phyloP scores from a whole-genome alignment of 1,139 yeast species.

The Komagataea norvegica region DNA sequence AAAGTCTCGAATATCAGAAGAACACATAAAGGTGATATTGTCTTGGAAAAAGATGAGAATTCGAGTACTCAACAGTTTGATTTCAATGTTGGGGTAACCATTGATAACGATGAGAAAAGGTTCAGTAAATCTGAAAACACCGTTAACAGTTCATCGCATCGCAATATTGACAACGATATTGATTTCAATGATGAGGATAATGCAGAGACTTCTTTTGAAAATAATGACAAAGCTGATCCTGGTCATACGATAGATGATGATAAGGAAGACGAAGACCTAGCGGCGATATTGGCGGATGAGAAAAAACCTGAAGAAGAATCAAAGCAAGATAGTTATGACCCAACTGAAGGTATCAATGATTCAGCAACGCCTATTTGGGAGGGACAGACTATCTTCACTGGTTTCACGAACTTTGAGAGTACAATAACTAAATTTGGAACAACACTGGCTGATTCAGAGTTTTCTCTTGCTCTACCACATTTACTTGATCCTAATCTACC shows the following conservation, averaged over 20 bases:
- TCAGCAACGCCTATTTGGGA: slow-evolving; percentile 40
- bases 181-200: slow-evolving; percentile 29
- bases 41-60: slow-evolving; percentile 53
- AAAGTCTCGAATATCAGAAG: slow-evolving; percentile 60
- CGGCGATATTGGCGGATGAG: slow-evolving; percentile 17
- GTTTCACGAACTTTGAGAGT: slow-evolving; percentile 46
- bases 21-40: slow-evolving; percentile 84
- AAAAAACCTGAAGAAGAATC: slow-evolving; percentile 11
- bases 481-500: slow-evolving; percentile 32
- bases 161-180: slow-evolving; percentile 20
- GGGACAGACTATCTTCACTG: slow-evolving; percentile 54
- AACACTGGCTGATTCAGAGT: slow-evolving; percentile 25
- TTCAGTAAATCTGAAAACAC: slow-evolving; percentile 14
- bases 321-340: slow-evolving; percentile 15
- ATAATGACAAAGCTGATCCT: no score
- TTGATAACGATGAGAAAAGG: slow-evolving; percentile 32
- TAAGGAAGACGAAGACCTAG: slow-evolving; percentile 20
- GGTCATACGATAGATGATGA: slow-evolving; percentile 9
- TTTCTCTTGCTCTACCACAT: slow-evolving; percentile 20
- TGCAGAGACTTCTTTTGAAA: no score
- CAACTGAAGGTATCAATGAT: slow-evolving; percentile 5
- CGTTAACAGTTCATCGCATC: slow-evolving; percentile 8
- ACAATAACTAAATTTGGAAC: slow-evolving; percentile 42
- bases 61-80: slow-evolving; percentile 29
- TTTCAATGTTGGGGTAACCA: slow-evolving; percentile 30